phyloP scores from a whole-genome alignment of 495 filamentous ascomycete species.

The Xeromyces bisporus region DNA sequence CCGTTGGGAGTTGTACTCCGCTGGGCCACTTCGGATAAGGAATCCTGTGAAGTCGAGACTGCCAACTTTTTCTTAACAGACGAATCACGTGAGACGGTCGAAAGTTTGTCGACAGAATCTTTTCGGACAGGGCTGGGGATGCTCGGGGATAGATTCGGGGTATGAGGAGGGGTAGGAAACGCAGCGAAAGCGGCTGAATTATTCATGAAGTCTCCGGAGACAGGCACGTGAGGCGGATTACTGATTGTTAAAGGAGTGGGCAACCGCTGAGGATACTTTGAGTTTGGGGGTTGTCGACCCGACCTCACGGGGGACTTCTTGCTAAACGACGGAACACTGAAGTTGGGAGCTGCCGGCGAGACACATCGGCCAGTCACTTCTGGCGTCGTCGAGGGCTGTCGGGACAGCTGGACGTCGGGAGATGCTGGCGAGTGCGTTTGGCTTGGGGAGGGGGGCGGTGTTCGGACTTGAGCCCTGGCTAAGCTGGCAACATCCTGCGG shows the following conservation, averaged over 20 bases:
- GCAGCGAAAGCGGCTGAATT: constrained; percentile 9
- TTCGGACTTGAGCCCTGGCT: not conserved
- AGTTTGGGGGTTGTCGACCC: constrained; percentile 1
- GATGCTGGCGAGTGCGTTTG: constrained; percentile 3
- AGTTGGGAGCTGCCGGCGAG: constrained; percentile 31
- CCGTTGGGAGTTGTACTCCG: not conserved
- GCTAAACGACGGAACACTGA: constrained; percentile 35
- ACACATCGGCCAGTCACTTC: constrained; percentile 16
- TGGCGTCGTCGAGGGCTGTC: constrained; percentile 14
- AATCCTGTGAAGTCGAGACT: constrained; percentile 21
- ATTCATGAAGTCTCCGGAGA: constrained; percentile 6
- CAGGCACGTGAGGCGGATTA: constrained; percentile 1
- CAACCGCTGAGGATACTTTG: constrained; percentile 4
- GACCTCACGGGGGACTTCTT: constrained; percentile 20
- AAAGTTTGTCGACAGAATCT: constrained; percentile 9
- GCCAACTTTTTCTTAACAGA: constrained; percentile 11
- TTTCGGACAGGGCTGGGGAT: constrained; percentile 10
- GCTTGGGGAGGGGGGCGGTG: not conserved
- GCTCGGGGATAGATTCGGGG: constrained; percentile 22
- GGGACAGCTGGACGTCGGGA: constrained; percentile 8
- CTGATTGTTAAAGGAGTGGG: not conserved
- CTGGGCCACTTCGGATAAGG: constrained; percentile 7
- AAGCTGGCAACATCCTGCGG: not conserved
- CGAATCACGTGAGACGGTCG: constrained; percentile 1
- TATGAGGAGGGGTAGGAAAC: constrained; percentile 23